A percentile compares a stretch with the other conserved stretches of the same genome.
Evolutionary conservation across 2,329 filamentous ascomycete species (phyloP).

Genomic region (Simplicillium aogashimaense): DNA sequence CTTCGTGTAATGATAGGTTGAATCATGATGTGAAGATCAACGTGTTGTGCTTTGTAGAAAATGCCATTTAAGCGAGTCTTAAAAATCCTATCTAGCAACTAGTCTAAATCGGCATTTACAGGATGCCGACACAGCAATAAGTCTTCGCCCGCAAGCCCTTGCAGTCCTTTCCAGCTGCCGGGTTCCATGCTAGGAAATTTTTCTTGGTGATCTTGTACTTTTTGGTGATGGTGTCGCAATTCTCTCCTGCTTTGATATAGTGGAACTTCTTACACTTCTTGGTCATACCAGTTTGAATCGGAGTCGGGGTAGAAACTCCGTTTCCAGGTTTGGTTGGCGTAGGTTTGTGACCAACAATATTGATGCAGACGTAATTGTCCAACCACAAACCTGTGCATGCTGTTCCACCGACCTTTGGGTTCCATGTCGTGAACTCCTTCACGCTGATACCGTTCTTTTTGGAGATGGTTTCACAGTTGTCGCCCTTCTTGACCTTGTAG

Average conservation of each 20-base stretch:
- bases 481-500: constrained; percentile 11
- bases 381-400: constrained; percentile 8
- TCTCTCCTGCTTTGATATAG: neutral
- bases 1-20: too few species aligned
- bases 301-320: neutral
- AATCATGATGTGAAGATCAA: too few species aligned
- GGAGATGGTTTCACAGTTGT: constrained; percentile 15
- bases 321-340: constrained; percentile 2
- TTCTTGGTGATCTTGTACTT: too few species aligned
- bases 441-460: constrained; percentile 11
- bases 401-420: constrained; percentile 6
- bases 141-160: too few species aligned
- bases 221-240: too few species aligned
- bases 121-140: too few species aligned
- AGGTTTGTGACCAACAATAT: constrained; percentile 4
- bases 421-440: constrained; percentile 14
- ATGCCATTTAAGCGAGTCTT: too few species aligned
- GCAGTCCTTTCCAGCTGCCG: too few species aligned
- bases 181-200: too few species aligned
- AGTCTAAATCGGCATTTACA: too few species aligned
- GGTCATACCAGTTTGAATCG: constrained; percentile 1
- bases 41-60: too few species aligned
- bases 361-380: constrained; percentile 8
- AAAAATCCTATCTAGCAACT: too few species aligned
- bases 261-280: neutral